A percentile compares a stretch with the other conserved stretches of the same genome.
phyloP scores from a whole-genome alignment of 805 yeast genomes.

The Saccharomycopsis guyanensis region DNA sequence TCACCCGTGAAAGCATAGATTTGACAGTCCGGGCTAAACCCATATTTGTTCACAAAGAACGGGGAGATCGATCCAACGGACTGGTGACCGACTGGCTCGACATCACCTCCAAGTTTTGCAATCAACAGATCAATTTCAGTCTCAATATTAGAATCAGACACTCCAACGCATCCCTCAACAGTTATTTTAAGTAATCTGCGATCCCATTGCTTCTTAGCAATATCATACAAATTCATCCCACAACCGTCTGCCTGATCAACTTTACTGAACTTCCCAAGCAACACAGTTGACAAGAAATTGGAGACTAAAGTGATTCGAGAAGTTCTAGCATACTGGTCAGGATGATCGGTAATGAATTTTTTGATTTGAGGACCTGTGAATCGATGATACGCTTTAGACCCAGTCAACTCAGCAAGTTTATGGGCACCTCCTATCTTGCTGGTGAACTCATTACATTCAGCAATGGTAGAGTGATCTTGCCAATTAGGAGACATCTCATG shows the following conservation, averaged over 20 bases:
- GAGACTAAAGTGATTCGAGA: conserved; percentile 66
- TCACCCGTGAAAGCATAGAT: conserved; percentile 84
- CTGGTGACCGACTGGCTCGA: conserved; percentile 42
- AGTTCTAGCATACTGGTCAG: conserved; percentile 48
- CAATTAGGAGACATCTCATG: conserved; percentile 74
- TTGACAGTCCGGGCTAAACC: conserved; percentile 47
- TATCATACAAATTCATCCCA: conserved; percentile 86
- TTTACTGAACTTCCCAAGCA: conserved; percentile 54
- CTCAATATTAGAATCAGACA: conserved; percentile 2
- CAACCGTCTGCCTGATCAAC: conserved; percentile 85
- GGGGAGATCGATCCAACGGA: conserved; percentile 45
- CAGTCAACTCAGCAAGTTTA: conserved; percentile 58
- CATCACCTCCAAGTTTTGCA: conserved; percentile 42
- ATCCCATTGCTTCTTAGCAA: conserved; percentile 47
- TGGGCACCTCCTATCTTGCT: conserved; percentile 43
- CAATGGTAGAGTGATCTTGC: conserved; percentile 88
- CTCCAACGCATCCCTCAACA: conserved; percentile 13
- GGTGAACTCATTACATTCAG: conserved; percentile 59
- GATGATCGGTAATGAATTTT: conserved; percentile 49
- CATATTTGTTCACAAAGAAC: conserved; percentile 61
- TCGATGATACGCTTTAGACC: conserved; percentile 82
- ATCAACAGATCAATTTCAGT: conserved; percentile 30
- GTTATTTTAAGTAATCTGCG: conserved; percentile 43
- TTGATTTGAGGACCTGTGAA: conserved; percentile 91
- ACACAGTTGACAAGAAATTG: conserved; percentile 64